Evolutionary conservation across 2,329 filamentous ascomycete species (phyloP), one percentile per base, ranked within the genome.

Genomic region (Cercospora sp.): DNA sequence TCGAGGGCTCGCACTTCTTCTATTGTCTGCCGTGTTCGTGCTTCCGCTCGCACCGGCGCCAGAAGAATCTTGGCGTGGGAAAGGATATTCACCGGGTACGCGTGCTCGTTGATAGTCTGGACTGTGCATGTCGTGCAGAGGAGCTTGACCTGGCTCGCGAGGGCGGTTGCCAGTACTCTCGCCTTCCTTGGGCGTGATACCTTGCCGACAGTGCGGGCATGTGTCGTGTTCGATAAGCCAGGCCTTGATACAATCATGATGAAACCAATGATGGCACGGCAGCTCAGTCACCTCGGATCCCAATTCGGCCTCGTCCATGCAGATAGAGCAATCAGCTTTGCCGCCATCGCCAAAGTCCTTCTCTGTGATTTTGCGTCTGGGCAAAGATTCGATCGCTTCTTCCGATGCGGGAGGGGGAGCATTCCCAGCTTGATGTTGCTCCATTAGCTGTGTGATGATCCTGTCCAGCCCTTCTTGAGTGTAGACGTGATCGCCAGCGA

Each of bases 251-350:
- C 94, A 98, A 28, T 87, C 83, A 67, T 90, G 89, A 76, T 97
- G 94, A 78, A 97, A 98, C 92, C 93, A 97, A 77, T 99, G 95
- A 68, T 88, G 90, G 80, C 95, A 99, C 0, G 93, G 93, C 61
- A 99, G 80, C 57, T 90, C 86, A 0, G 91, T 87, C 5, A 94
- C 92, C 76, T 91, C 88, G 31, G 91, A 89, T 10, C 89, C 91
- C 40, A 91, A 76, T 28, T 87, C 85, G 69, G 96, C 90, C 30
- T 91, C 87, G 65, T 97, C 93, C 83, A 98, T 97, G 80, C 95
- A 99, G 67, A 99, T 97, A 40, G 92, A 94, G 79, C 95, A 99
- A 76, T 97, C 94, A 1, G 86, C 87, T 62, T 83, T 85, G 51
- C 89, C 90, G 67, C 90, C 91, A 5, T 82, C 80, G 64, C 96